Evolutionary conservation across 176 grass and related monocot species (phyloP).

Genomic region (Chloris gayana): DNA sequence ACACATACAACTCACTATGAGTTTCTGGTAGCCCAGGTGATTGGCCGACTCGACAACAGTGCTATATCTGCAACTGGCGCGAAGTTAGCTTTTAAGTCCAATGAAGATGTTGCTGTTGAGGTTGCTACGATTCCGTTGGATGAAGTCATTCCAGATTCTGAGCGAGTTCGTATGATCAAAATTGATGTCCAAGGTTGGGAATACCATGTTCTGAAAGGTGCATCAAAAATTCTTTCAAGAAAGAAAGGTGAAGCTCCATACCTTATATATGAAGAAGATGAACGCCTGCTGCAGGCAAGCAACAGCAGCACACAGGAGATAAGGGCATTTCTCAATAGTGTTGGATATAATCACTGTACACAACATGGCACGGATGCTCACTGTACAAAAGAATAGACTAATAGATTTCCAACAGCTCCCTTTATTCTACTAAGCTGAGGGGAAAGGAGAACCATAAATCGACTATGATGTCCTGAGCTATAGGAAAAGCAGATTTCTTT

Average conservation of each 20-base stretch:
- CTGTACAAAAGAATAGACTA: constrained; percentile 71
- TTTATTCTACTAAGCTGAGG: constrained; percentile 1
- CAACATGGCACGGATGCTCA: constrained; percentile 70
- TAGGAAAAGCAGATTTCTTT: constrained; percentile 18
- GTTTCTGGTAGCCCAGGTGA: constrained; percentile 57
- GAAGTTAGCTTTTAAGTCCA: constrained; percentile 86
- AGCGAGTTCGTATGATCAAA: constrained; percentile 75
- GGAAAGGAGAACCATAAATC: constrained; percentile 16
- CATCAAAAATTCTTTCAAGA: constrained; percentile 32
- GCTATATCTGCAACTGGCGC: constrained; percentile 96
- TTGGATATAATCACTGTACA: constrained; percentile 75
- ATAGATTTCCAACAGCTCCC: constrained; percentile 9
- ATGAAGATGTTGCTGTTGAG: constrained; percentile 67
- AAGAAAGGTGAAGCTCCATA: constrained; percentile 84
- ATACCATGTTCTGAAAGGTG: constrained; percentile 62
- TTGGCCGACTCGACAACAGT: constrained; percentile 93
- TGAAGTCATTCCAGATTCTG: constrained; percentile 70
- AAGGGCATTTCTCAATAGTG: constrained; percentile 74
- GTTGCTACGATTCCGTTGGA: constrained; percentile 84
- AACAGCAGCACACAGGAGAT: constrained; percentile 77
- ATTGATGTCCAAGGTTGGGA: constrained; percentile 98
- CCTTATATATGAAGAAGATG: constrained; percentile 95
- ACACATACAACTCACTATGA: neutral
- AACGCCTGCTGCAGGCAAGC: constrained; percentile 76
- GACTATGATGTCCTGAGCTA: constrained; percentile 6